phyloP scores from a whole-genome alignment of 2,329 filamentous ascomycete genomes.

The Corniculantispora saksenae region DNA sequence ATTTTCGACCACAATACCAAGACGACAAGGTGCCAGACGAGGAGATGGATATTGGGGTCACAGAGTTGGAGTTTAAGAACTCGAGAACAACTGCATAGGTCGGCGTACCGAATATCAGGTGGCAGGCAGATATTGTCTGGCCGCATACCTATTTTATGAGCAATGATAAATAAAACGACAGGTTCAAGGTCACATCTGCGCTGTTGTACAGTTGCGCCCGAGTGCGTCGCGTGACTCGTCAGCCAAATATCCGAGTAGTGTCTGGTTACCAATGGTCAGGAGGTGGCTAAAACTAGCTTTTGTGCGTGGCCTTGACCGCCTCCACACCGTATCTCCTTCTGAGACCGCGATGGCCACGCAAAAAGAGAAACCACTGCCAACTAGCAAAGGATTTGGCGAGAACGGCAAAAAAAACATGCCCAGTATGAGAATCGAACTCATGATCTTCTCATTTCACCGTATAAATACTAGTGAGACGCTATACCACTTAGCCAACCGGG shows the following conservation, averaged over 20 bases:
- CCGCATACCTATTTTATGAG: background rate
- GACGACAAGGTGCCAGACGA: constrained; percentile 34
- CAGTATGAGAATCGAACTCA: constrained; percentile 33
- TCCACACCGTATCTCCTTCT: background rate
- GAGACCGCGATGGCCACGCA: background rate
- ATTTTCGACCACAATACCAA: constrained; percentile 51
- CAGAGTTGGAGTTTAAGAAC: constrained; percentile 5
- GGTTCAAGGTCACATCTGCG: background rate
- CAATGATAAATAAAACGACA: background rate
- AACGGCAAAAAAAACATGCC: constrained; percentile 25
- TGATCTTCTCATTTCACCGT: constrained; percentile 31
- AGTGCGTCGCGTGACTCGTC: no score
- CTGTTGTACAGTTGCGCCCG: no score
- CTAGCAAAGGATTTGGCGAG: background rate
- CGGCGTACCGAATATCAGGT: no score
- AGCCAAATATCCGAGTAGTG: no score
- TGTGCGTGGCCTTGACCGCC: background rate
- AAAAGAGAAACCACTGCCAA: background rate
- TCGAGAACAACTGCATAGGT: background rate
- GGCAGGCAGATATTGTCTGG: background rate
- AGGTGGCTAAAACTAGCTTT: no score
- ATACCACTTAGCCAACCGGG: constrained; percentile 34
- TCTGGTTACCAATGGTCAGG: no score
- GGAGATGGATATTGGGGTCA: constrained; percentile 27
- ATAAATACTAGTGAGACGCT: constrained; percentile 33